Base-by-base conservation (phyloP, 2,329 filamentous ascomycete species). In the Stagonosporopsis cucurbitacearum region DNA sequence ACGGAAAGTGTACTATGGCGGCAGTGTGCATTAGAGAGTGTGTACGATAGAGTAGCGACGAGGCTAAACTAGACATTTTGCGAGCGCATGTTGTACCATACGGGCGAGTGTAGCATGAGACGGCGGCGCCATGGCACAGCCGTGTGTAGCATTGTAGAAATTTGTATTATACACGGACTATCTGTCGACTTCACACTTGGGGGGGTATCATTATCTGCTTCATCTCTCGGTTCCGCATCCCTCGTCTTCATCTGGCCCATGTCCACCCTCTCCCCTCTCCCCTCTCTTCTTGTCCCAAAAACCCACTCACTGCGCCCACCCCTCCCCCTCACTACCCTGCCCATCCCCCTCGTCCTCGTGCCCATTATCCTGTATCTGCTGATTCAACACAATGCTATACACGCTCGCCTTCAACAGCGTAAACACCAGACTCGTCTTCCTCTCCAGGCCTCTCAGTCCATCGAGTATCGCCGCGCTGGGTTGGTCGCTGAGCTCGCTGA, bases 311-410 rank as follows among this genome's bases (percentile, higher is more conserved):
- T 47, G 26, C 26, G 26, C 52, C 44, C 48, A 48, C 26, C 43
- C 45, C 41, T 58, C 63, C 45, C 66, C 64, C 36, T 72, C 71
- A 28, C 60, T 73, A 66, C 47, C 67, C 36, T 28, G 22, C 40
- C 50, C 26, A 3, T 30, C 26, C 26, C 26, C 47, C 69, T 54
- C 75, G 72, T 32, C 45, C 56, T 33, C 46, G 30, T 49, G 59
- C 40, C 57, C 64, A 26, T 73, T 71, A 42, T 73, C 67, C 46
- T 62, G 57, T 60, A 75, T 73, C 84, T 98, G 91, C 83, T 98
- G 94, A 84, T 99, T 94, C 80, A 99, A 77, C 59, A 99, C 93
- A 80, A 99, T 99, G 73, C 91, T 96, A 80, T 99, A 99, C 62
- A 99, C 95, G 76, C 94, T 98, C 17, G 95, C 94, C 81, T 99